Evolutionary conservation across 345 rosid genomes (phyloP), one percentile per base, ranked within the genome.

Genomic region (Brassica rapa): DNA sequence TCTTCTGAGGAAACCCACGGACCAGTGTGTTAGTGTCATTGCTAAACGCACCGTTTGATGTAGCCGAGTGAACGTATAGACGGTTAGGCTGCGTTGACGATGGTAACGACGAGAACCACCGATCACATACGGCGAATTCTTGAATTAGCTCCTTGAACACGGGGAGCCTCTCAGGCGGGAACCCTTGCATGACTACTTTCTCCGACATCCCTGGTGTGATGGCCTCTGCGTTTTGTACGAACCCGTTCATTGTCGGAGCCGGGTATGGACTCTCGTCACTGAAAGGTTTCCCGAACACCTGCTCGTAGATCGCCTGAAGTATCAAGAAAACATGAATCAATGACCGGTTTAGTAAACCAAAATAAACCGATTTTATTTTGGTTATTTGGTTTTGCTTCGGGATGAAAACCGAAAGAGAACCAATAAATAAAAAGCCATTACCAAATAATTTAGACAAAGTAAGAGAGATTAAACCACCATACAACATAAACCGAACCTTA

Each of bases 91-190:
- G 95, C 23, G 95, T 90, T 5, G 87, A 82, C 21, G 87, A 74
- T 8, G 95, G 95, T 4, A 87, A 33, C 25, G 95, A 90, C 77
- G 95, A 83, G 71, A 90, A 90, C 95, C 95, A 90, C 65, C 90
- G 87, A 14, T 90, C 95, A 21, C 95, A 90, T 1, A 90, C 90
- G 15, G 87, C 96, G 71, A 91, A 91, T 82, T 91, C 86, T 12
- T 70, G 51, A 72, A 85, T 90, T 77, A 91, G 68, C 68, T 86
- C 85, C 75, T 86, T 87, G 68, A 74, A 91, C 0, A 89, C 90
- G 8, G 96, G 91, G 23, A 91, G 74, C 11, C 75, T 77, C 15
- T 91, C 96, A 5, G 93, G 93, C 8, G 77, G 80, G 78, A 91
- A 91, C 53, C 96, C 96, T 7, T 86, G 89, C 96, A 91, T 87